Base-by-base conservation (phyloP, 179 eudicot genomes). In the Gypsophila paniculata region DNA sequence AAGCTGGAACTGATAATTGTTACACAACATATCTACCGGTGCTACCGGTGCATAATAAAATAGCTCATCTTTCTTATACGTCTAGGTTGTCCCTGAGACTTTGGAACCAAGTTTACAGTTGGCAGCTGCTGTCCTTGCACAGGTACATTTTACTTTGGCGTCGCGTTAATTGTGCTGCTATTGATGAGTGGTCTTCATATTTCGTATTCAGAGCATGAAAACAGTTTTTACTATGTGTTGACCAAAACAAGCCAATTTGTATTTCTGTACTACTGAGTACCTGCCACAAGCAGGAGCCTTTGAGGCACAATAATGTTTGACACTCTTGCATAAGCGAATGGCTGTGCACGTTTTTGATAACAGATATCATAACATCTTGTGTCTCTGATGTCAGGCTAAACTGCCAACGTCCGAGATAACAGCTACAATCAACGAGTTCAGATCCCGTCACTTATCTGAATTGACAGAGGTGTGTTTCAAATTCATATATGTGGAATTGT, bases 111-210 rank as follows among this genome's bases (percentile, higher is more conserved):
- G 97, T 82, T 85, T 94, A 68, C 99, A 94, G 87, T 78, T 94
- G 83, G 99, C 99, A 39, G 94, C 99, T 76, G 99, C 99, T 80
- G 97, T 94, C 77, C 97, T 94, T 85, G 91, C 97, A 70, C 97
- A 94, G 89, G 99, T 94, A 86, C 74, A 19, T 69, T 55, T 73
- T 73, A 34, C 32, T 46, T 46, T 17, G 54, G 60, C 9, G 46
- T 52, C 15, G 23, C 36, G 12, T 6, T 65, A 34, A 44, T 68
- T 36, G 21, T 4, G 19, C 7, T 69, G 18, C 7, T 25, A 34
- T n/a, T 63, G 21, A 5, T 2, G 18, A 49, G 48, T 60, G n/a
- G 48, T 49, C 25, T 32, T 8, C 26, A 10, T 42, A 71, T 19
- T 6, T 42, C 52, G 36, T 57, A 34, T 70, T 29, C 4, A 29